Conservation (phyloP, 108 stramenopile species). For the Skeletonema potamos region DNA sequence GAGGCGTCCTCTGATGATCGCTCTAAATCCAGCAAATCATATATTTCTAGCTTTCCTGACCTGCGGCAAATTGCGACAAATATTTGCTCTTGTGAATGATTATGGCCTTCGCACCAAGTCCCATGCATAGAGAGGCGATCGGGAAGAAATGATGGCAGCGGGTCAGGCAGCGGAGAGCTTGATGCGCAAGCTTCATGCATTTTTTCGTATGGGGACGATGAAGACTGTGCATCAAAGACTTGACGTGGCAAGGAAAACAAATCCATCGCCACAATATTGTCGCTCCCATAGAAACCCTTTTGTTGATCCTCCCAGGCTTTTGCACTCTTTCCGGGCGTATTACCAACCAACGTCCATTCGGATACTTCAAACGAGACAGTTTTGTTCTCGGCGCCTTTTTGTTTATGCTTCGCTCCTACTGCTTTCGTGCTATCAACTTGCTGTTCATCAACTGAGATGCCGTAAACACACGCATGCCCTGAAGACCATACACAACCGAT, state of each 20-base stretch:
- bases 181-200: neutral
- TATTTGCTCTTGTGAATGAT: constrained; percentile 24
- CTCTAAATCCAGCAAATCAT: constrained; percentile 33
- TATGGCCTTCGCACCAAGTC: constrained; percentile 29
- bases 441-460: constrained; percentile 15
- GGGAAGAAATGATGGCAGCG: constrained; percentile 33
- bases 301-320: constrained; percentile 29
- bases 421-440: neutral
- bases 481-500: constrained; percentile 62
- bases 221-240: constrained; percentile 18
- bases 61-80: constrained; percentile 65
- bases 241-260: constrained; percentile 33
- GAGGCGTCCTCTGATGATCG: constrained; percentile 8
- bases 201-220: neutral
- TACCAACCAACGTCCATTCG: constrained; percentile 34
- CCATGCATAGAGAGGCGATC: constrained; percentile 49
- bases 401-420: neutral
- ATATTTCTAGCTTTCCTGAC: constrained; percentile 72
- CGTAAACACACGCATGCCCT: constrained; percentile 50
- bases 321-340: constrained; percentile 26
- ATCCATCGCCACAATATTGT: constrained; percentile 52
- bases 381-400: neutral
- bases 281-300: constrained; percentile 47
- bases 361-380: constrained; percentile 22
- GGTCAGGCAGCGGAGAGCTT: neutral